Evolutionary conservation across 768 basidiomycete species (phyloP).

Genomic region (Glaciozyma martinii): DNA sequence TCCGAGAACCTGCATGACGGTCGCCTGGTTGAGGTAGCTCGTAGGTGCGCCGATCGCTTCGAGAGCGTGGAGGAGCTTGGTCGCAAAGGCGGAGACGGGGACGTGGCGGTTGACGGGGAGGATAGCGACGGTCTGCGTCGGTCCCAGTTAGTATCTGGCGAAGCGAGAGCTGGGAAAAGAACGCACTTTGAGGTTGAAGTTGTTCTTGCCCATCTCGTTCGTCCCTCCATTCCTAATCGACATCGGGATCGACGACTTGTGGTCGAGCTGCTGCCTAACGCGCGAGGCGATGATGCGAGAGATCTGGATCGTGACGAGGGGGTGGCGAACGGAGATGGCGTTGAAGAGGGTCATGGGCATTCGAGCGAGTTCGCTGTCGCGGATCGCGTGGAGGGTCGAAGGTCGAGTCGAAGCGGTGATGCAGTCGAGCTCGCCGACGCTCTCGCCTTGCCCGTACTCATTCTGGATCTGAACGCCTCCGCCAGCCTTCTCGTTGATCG

Average conservation of each 20-base stretch:
- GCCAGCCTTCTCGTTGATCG: constrained; percentile 67
- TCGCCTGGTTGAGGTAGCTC: constrained; percentile 84
- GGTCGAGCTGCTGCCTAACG: constrained; percentile 66
- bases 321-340: constrained; percentile 52
- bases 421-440: constrained; percentile 93
- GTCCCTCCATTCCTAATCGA: constrained; percentile 2
- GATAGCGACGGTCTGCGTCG: constrained; percentile 75
- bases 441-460: constrained; percentile 95
- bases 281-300: constrained; percentile 85
- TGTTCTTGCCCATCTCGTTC: constrained; percentile 60
- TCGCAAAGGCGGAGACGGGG: constrained; percentile 80
- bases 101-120: constrained; percentile 77
- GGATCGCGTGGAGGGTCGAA: constrained; percentile 92
- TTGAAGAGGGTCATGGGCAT: constrained; percentile 98
- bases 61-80: constrained; percentile 74
- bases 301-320: constrained; percentile 41
- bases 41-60: constrained; percentile 92
- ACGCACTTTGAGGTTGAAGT: constrained; percentile 55
- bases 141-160: neutral
- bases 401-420: constrained; percentile 81
- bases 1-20: constrained; percentile 82
- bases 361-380: constrained; percentile 90
- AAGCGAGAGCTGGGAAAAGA: neutral
- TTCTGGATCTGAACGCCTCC: constrained; percentile 72
- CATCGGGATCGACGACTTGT: constrained; percentile 1